Percentiles rank a stretch among this genome's conserved stretches.
Evolutionary conservation across 1,284 basidiomycete species (phyloP).

Genomic region (Inonotus hispidus): DNA sequence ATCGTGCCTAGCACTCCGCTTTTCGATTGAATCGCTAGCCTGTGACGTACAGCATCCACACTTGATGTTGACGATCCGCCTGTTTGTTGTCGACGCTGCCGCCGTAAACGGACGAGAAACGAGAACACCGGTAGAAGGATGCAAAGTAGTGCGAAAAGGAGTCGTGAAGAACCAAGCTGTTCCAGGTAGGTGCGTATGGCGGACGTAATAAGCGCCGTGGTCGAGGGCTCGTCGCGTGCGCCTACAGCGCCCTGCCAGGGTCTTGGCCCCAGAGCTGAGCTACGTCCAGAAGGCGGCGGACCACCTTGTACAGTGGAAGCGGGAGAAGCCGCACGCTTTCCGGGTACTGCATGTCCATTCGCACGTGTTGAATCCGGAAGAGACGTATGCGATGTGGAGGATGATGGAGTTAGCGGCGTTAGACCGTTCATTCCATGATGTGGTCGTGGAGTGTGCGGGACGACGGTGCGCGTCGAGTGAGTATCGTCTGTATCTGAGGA

Average conservation of each 20-base stretch:
- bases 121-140: conserved; percentile 59
- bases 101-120: conserved; percentile 44
- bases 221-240: conserved; percentile 24
- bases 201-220: conserved; percentile 36
- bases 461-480: conserved; percentile 49
- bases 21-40: conserved; percentile 33
- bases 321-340: conserved; percentile 22
- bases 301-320: neutral
- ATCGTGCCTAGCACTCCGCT: conserved; percentile 34
- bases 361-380: conserved; percentile 23
- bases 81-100: conserved; percentile 27
- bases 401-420: conserved; percentile 11
- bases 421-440: conserved; percentile 12
- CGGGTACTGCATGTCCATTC: conserved; percentile 21
- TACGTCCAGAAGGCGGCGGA: neutral
- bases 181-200: conserved; percentile 31
- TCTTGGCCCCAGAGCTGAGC: neutral
- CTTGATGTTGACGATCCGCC: conserved; percentile 15
- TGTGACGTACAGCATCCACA: conserved; percentile 52
- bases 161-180: conserved; percentile 41
- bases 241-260: neutral
- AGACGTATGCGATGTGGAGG: conserved; percentile 12
- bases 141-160: conserved; percentile 46
- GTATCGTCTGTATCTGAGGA: conserved; percentile 45
- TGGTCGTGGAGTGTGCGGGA: conserved; percentile 35